Base-by-base conservation (phyloP, 495 filamentous ascomycete species). In the Neurospora sp. region DNA sequence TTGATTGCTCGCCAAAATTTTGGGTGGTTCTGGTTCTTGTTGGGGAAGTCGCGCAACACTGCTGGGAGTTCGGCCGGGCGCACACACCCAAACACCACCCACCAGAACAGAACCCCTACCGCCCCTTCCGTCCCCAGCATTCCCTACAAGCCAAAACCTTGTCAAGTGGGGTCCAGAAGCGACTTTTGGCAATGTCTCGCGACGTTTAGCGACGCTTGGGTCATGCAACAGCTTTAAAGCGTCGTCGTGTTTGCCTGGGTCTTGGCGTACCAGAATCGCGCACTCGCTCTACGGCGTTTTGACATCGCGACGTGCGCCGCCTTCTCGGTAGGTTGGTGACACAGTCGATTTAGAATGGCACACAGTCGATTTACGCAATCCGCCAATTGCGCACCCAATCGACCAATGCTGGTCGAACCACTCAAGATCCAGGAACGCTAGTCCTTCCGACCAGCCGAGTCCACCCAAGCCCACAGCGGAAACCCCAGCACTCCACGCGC, bases 11-110 rank as follows among this genome's bases (percentile, higher is more conserved):
- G 78, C 78, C 77, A 79, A 77, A 77, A 75, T 74, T 76, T 77
- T 77, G 70, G 38, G 44, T 59, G 20, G 35, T 70, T 23, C 54
- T 72, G 76, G 77, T 72, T 81, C 77, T 80, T 82, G 79, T 81
- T 82, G 79, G 80, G 80, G 80, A 77, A 79, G 72, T 74, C 71
- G 76, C 71, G 72, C 35, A 73, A 75, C 77, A 69, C 71, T 39
- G 54, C 54, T 66, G 54, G 31, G 54, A 35, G 54, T 66, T 66
- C 27, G 54, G 54, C 31, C 14, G 54, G 73, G 69, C 48, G 72
- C 66, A 27, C 48, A 48, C 42, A 35, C 59, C 73, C 42, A 62
- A 54, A 72, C 75, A 78, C 79, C 78, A 80, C 77, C 77, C 75
- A 70, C 59, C 73, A 66, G 70, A 75, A 73, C 70, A 59, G 70